Base-by-base conservation (phyloP, 352 stramenopile species). In the Pythium insidiosum region DNA sequence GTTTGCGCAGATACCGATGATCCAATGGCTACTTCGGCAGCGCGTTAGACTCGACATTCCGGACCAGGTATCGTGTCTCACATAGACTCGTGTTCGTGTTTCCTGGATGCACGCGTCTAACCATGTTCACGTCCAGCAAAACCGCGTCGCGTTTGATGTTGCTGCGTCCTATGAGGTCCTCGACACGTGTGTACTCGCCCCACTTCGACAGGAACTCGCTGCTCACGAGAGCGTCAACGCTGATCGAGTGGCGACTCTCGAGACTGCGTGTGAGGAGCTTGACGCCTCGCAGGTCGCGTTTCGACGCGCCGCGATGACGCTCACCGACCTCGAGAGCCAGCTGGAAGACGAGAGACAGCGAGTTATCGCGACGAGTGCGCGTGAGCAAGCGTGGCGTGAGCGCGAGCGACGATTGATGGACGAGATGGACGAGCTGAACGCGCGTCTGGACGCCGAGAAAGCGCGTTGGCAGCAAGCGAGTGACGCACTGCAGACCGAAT, bases 81-180 rank as follows among this genome's bases (percentile, higher is more conserved):
- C n/a, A n/a, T n/a, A n/a, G n/a, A n/a, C n/a, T n/a, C n/a, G n/a
- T n/a, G n/a, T n/a, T n/a, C n/a, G n/a, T n/a, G n/a, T n/a, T n/a
- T n/a, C n/a, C n/a, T n/a, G n/a, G n/a, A n/a, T n/a, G n/a, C n/a
- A n/a, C n/a, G n/a, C n/a, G n/a, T n/a, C n/a, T n/a, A n/a, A n/a
- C n/a, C n/a, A n/a, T n/a, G n/a, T n/a, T n/a, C n/a, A n/a, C 22
- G 26, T 12, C 0, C 58, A 74, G 47, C 53, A 65, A 33, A 13
- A 13, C 15, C 68, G 61, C 28, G 53, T 58, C 0, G 68, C 72
- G 3, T 73, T 84, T 6, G 72, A 84, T 37, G 49, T 84, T 7
- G 72, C 68, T n/a, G n/a, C n/a, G 6, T 43, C 64, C 18, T 82
- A 68, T 34, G 41, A 47, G 4, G 19, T 79, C 2, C 24, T 82